phyloP scores from a whole-genome alignment of 352 stramenopile species.

The Elongisporangium senticosum region DNA sequence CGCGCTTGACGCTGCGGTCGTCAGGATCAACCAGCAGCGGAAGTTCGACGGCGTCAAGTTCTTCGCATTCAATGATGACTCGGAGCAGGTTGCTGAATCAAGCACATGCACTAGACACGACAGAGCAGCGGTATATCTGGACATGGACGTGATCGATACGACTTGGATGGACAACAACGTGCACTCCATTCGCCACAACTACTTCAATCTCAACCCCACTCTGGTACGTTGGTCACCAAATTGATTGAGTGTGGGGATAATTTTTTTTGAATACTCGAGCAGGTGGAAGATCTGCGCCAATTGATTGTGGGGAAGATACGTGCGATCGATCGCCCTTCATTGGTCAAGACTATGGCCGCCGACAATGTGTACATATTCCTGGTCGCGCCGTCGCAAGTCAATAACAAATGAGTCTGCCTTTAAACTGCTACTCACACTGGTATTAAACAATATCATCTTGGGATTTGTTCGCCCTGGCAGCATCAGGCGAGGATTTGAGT shows the following conservation, averaged over 20 bases:
- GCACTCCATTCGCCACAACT: conserved; percentile 49
- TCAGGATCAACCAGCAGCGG: conserved; percentile 22
- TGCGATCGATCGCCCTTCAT: conserved; percentile 13
- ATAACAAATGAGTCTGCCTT: neutral
- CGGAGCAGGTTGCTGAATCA: neutral
- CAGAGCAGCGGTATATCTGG: conserved; percentile 23
- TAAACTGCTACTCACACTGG: too few species aligned
- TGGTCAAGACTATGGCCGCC: conserved; percentile 17
- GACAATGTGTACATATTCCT: conserved; percentile 43
- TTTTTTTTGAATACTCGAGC: too few species aligned
- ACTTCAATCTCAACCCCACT: conserved; percentile 57
- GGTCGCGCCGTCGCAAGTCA: conserved; percentile 18
- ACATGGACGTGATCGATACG: conserved; percentile 63
- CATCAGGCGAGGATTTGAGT: too few species aligned
- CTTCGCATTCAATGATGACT: conserved; percentile 22
- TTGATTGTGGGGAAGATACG: conserved; percentile 26
- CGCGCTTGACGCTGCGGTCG: conserved; percentile 24
- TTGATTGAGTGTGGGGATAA: too few species aligned
- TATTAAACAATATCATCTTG: too few species aligned
- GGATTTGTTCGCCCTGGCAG: too few species aligned
- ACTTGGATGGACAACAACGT: conserved; percentile 63
- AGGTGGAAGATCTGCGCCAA: conserved; percentile 35
- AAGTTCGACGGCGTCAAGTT: conserved; percentile 19
- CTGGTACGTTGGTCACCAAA: conserved; percentile 15
- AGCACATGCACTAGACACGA: neutral